These are phyloP conservation scores for Penicillium oxalicum DNA, from an alignment of 2,329 filamentous ascomycete species.

Conservation along the genomic window DNA sequence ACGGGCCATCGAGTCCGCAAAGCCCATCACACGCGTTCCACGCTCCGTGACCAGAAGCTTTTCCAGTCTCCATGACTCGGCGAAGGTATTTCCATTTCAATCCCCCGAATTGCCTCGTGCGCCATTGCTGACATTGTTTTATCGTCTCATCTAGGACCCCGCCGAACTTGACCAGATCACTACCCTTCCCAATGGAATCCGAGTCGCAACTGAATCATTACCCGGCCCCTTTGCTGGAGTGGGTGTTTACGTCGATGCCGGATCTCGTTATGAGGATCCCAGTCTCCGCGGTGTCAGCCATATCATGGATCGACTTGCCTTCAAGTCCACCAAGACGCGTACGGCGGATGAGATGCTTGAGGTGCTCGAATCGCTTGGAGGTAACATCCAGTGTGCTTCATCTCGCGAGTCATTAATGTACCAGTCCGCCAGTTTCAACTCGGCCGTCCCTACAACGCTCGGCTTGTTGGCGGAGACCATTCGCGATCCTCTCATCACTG, in stretches of 20 bases:
- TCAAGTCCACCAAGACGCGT: slow-evolving; percentile 73
- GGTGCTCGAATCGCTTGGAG: slow-evolving; percentile 77
- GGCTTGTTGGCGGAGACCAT: slow-evolving; percentile 90
- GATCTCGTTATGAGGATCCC: slow-evolving; percentile 86
- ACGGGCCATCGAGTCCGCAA: slow-evolving; percentile 35
- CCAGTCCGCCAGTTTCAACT: slow-evolving; percentile 96
- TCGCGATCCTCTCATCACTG: slow-evolving; percentile 73
- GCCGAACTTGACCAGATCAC: slow-evolving; percentile 83
- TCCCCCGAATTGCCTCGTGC: not conserved
- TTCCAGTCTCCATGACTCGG: slow-evolving; percentile 30
- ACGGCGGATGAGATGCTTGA: slow-evolving; percentile 81
- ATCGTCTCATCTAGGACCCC: slow-evolving; percentile 56
- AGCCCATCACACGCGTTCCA: slow-evolving; percentile 31
- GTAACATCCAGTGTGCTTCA: slow-evolving; percentile 94
- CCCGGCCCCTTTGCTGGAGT: slow-evolving; percentile 93
- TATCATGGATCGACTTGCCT: slow-evolving; percentile 90
- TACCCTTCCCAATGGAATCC: slow-evolving; percentile 82
- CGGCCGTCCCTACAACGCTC: slow-evolving; percentile 74
- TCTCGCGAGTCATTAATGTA: slow-evolving; percentile 97
- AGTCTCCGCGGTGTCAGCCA: slow-evolving; percentile 85
- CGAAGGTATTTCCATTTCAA: slow-evolving; percentile 27
- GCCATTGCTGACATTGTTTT: slow-evolving; percentile 4
- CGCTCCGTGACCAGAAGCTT: slow-evolving; percentile 32
- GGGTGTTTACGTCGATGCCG: slow-evolving; percentile 91
- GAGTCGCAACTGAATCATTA: slow-evolving; percentile 88